A percentile compares a stretch with the other conserved stretches of the same genome.
Conservation (phyloP, 2,329 filamentous ascomycete species). For the Fusarium coicis region DNA sequence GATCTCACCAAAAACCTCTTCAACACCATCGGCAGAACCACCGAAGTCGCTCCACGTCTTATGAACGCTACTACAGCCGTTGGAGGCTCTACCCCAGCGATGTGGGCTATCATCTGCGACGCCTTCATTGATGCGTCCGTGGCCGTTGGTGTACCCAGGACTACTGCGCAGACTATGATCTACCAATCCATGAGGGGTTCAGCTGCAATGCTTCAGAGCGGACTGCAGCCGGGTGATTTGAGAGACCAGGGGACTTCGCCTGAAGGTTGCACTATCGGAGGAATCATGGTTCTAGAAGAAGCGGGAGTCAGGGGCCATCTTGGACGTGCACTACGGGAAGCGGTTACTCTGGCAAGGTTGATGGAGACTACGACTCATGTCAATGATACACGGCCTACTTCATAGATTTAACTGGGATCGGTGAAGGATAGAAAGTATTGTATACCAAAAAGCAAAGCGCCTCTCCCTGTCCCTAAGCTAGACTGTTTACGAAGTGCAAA, state of each 20-base stretch:
- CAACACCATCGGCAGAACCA: slow-evolving; percentile 62
- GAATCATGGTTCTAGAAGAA: slow-evolving; percentile 69
- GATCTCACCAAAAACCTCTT: slow-evolving; percentile 59
- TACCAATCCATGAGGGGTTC: slow-evolving; percentile 69
- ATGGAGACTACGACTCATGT: slow-evolving; percentile 54
- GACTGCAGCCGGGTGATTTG: slow-evolving; percentile 66
- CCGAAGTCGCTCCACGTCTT: slow-evolving; percentile 59
- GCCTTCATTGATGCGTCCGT: slow-evolving; percentile 69
- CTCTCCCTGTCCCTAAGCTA: too few relatives aligned
- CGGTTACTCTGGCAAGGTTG: slow-evolving; percentile 57
- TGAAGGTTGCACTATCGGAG: slow-evolving; percentile 69
- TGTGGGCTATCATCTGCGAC: slow-evolving; percentile 68
- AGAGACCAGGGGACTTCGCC: slow-evolving; percentile 69
- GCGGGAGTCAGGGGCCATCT: slow-evolving; percentile 59
- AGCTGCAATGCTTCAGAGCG: slow-evolving; percentile 61
- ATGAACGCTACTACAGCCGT: slow-evolving; percentile 70
- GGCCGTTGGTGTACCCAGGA: slow-evolving; percentile 67
- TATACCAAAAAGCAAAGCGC: background rate
- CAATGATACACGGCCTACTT: slow-evolving; percentile 50
- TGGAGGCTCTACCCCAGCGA: slow-evolving; percentile 69
- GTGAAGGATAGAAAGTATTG: background rate
- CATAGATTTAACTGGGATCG: slow-evolving; percentile 6
- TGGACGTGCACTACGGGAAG: slow-evolving; percentile 57
- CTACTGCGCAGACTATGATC: slow-evolving; percentile 67
- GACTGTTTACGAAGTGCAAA: background rate